phyloP scores from a whole-genome alignment of 2,329 filamentous ascomycete species.

The Rosellinia necatrix region DNA sequence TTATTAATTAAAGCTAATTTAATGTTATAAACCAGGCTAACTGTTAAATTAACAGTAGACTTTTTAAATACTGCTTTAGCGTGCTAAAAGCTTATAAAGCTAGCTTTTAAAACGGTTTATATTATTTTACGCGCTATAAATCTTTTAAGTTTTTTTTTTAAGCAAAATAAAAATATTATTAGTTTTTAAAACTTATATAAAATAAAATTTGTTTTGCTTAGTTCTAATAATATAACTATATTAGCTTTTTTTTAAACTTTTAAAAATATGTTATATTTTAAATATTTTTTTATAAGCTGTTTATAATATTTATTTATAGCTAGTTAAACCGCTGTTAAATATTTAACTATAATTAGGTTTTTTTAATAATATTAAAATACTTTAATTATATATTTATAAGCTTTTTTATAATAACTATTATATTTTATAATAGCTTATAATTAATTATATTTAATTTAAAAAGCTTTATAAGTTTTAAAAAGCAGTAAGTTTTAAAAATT shows the following conservation, averaged over 20 bases:
- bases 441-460: no score
- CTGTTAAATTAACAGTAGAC: constrained; percentile 7
- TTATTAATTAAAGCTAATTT: constrained; percentile 1
- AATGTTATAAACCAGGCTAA: constrained; percentile 14
- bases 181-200: not conserved
- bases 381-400: no score
- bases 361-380: constrained; percentile 7
- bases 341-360: constrained; percentile 1
- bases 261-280: constrained; percentile 2
- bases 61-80: not conserved
- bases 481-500: constrained; percentile 1
- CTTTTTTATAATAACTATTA: no score
- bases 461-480: no score
- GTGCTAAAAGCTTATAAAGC: constrained; percentile 16
- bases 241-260: constrained; percentile 1
- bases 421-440: no score
- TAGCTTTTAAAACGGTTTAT: constrained; percentile 13
- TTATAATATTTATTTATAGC: not conserved
- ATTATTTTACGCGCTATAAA: constrained; percentile 4
- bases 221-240: constrained; percentile 1
- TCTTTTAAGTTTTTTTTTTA: constrained; percentile 9
- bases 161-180: not conserved
- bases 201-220: constrained; percentile 8
- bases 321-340: no score
- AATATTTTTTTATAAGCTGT: not conserved